Conservation (phyloP, 148 eudicot genomes). For the Camellia lanceoleosa region DNA sequence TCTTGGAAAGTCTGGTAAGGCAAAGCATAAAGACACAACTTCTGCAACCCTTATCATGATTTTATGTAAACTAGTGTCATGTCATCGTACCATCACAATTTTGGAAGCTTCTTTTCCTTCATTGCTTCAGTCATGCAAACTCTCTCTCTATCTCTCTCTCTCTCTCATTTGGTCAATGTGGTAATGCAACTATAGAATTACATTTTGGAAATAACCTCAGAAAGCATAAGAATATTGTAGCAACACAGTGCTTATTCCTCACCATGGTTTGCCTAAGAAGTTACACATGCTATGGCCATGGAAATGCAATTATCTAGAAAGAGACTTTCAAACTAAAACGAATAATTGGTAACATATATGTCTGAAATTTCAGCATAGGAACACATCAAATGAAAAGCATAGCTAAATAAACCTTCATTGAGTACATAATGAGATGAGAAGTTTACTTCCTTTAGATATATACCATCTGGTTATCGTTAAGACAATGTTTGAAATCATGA, state of each 20-base stretch:
- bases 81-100: neutral
- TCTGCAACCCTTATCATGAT: neutral
- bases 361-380: too few species aligned
- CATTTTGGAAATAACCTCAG: too few species aligned
- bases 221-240: neutral
- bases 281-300: neutral
- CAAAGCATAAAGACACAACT: neutral
- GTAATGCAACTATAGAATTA: too few species aligned
- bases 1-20: constrained; percentile 82
- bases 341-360: neutral
- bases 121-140: too few species aligned
- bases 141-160: too few species aligned
- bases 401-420: too few species aligned
- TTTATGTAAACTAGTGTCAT: neutral
- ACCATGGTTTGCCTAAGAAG: neutral
- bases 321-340: neutral
- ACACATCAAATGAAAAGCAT: too few species aligned
- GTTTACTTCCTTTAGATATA: neutral
- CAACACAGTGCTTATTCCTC: neutral
- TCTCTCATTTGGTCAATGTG: neutral
- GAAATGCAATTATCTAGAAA: neutral
- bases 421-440: neutral
- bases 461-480: neutral
- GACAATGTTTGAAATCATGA: neutral
- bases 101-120: neutral